Evolutionary conservation across 805 yeast species (phyloP).

Genomic region (Barnettozyma sucrosica): DNA sequence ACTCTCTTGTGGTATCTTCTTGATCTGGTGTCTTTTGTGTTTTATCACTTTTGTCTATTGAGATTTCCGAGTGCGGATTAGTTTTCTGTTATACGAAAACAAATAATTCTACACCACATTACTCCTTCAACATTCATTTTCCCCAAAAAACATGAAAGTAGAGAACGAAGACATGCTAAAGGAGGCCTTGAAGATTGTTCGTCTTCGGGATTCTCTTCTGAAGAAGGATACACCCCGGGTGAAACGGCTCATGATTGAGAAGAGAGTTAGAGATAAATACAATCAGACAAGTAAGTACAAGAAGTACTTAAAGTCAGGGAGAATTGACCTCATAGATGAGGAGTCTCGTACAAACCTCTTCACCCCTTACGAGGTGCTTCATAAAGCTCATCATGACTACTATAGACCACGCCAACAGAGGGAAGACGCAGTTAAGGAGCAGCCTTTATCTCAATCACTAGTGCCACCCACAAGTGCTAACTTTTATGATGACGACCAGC

Average conservation of each 20-base stretch:
- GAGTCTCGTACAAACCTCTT: conserved; percentile 13
- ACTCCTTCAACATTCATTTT: background rate
- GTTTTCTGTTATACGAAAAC: background rate
- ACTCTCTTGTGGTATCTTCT: background rate
- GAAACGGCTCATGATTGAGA: conserved; percentile 18
- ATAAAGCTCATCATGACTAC: conserved; percentile 18
- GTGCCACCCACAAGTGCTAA: conserved; percentile 2
- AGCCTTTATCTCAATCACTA: background rate
- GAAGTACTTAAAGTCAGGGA: conserved; percentile 20
- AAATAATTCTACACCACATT: background rate
- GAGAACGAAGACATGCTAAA: conserved; percentile 4
- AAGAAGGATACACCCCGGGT: conserved; percentile 3
- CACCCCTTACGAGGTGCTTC: conserved; percentile 12
- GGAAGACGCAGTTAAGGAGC: conserved; percentile 4
- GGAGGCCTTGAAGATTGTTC: conserved; percentile 15
- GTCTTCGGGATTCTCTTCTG: conserved; percentile 15
- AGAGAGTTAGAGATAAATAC: conserved; percentile 17
- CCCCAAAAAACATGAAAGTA: background rate
- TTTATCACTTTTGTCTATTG: background rate
- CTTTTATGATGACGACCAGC: conserved; percentile 11
- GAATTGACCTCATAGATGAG: conserved; percentile 22
- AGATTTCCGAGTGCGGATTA: background rate
- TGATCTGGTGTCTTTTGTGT: background rate
- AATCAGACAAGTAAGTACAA: conserved; percentile 17
- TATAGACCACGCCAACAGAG: conserved; percentile 22